Percentiles rank a stretch among this genome's conserved stretches.
These are phyloP conservation scores for Glycine soja DNA, from an alignment of 306 rosid species.

Conservation along the genomic window DNA sequence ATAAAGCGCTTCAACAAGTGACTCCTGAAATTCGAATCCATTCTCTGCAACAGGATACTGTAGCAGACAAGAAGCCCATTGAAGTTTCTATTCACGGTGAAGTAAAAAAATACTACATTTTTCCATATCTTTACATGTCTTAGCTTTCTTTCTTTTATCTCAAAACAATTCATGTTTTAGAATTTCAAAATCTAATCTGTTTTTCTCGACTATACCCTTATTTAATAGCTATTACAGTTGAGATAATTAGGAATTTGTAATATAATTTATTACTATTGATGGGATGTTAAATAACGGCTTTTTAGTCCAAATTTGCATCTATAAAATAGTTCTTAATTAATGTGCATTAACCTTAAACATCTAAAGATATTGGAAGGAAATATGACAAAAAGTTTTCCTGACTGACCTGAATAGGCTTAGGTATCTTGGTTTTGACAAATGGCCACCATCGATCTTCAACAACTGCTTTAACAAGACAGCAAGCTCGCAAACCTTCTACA, in stretches of 20 bases:
- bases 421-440: constrained; percentile 75
- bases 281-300: not conserved
- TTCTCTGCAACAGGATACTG: constrained; percentile 86
- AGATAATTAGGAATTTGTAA: not conserved
- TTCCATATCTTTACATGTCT: too few relatives aligned
- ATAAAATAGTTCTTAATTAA: not conserved
- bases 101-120: not conserved
- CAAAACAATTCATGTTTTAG: not conserved
- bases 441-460: constrained; percentile 98
- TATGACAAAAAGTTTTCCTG: constrained; percentile 7
- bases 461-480: constrained; percentile 89
- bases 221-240: not conserved
- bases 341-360: not conserved
- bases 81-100: not conserved
- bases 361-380: not conserved
- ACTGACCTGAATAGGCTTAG: constrained; percentile 86
- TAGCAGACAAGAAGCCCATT: constrained; percentile 20
- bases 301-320: not conserved
- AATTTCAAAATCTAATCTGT: not conserved
- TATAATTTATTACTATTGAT: too few relatives aligned
- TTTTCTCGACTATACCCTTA: not conserved
- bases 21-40: constrained; percentile 84
- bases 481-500: constrained; percentile 85
- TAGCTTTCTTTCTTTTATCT: not conserved
- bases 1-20: constrained; percentile 76